Percentiles rank a stretch among this genome's conserved stretches.
Evolutionary conservation across 2,329 filamentous ascomycete genomes (phyloP).

Genomic region (Amauroascus verrucosus): DNA sequence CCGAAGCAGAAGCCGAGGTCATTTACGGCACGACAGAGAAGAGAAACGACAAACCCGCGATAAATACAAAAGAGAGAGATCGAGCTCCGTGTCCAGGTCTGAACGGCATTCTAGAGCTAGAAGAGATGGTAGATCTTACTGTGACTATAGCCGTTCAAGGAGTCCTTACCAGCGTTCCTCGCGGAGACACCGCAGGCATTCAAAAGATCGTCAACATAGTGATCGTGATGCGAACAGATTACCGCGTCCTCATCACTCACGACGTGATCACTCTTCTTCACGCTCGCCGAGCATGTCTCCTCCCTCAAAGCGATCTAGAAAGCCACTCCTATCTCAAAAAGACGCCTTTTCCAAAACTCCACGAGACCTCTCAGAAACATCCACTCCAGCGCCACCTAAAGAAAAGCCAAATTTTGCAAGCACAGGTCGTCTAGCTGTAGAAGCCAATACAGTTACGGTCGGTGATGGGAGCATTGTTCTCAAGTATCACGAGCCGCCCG

Average conservation of each 20-base stretch:
- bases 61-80: constrained; percentile 1
- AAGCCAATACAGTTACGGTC: constrained; percentile 65
- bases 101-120: constrained; percentile 4
- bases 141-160: constrained; percentile 9
- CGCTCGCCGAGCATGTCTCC: constrained; percentile 23
- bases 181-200: constrained; percentile 10
- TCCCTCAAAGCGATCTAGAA: constrained; percentile 26
- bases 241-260: constrained; percentile 1
- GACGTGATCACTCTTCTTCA: constrained; percentile 22
- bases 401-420: constrained; percentile 79
- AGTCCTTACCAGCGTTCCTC: constrained; percentile 11
- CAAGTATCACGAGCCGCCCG: constrained; percentile 92
- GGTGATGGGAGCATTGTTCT: constrained; percentile 57
- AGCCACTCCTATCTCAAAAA: constrained; percentile 38
- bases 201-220: constrained; percentile 19
- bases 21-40: background rate
- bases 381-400: constrained; percentile 25
- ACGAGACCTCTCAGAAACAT: constrained; percentile 21
- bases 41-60: background rate
- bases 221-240: constrained; percentile 13
- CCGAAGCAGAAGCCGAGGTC: constrained; percentile 8
- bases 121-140: constrained; percentile 7
- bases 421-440: constrained; percentile 74
- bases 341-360: constrained; percentile 33
- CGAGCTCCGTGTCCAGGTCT: background rate